Evolutionary conservation across 805 yeast species (phyloP).

Genomic region (Grigorovia humatica): DNA sequence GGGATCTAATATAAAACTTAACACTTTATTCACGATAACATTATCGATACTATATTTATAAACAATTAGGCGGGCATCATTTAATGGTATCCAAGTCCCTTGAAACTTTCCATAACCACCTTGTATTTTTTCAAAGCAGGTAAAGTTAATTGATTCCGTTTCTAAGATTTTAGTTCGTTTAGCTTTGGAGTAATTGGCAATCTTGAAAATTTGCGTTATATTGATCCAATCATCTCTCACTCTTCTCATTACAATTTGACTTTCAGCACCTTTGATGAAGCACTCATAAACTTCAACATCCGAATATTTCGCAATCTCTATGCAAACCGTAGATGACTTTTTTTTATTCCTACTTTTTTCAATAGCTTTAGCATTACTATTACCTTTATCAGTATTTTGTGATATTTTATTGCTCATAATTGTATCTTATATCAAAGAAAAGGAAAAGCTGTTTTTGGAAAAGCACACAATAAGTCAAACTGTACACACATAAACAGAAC

Average conservation of each 20-base stretch:
- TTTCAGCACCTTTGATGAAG: conserved; percentile 43
- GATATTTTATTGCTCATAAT: background rate
- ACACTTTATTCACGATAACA: conserved; percentile 38
- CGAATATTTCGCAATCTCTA: conserved; percentile 38
- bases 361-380: background rate
- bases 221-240: conserved; percentile 89
- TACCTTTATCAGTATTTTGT: background rate
- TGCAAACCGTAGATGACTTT: conserved; percentile 11
- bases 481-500: too few species aligned
- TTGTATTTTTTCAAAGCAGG: conserved; percentile 68
- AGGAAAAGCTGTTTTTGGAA: too few species aligned
- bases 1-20: conserved; percentile 43
- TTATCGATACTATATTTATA: conserved; percentile 41
- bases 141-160: conserved; percentile 53
- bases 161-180: conserved; percentile 69
- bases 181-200: conserved; percentile 70
- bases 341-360: background rate
- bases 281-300: conserved; percentile 49
- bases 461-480: too few species aligned
- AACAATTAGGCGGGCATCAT: conserved; percentile 50
- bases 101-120: conserved; percentile 82
- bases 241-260: conserved; percentile 58
- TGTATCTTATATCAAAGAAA: too few species aligned
- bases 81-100: conserved; percentile 78
- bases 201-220: conserved; percentile 71